Conservation (phyloP, 257 asterid species). For the Thymus quinquecostatus region DNA sequence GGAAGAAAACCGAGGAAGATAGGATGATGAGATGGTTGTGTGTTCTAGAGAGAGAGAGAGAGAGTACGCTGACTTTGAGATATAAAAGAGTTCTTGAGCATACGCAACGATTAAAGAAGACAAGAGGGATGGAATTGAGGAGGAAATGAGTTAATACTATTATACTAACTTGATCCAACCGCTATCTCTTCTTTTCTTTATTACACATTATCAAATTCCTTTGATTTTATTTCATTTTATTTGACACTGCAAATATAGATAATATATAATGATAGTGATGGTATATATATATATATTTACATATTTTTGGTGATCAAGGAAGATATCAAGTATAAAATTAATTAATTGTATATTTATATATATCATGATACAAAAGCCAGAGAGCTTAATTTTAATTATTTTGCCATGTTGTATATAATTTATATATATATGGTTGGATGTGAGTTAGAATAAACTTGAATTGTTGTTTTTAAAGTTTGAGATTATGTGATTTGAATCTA, state of each 20-base stretch:
- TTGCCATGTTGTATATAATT: too few relatives aligned
- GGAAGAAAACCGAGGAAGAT: constrained; percentile 23
- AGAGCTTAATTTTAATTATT: too few relatives aligned
- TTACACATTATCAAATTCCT: not conserved
- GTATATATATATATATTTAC: not conserved
- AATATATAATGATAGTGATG: not conserved
- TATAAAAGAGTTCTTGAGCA: constrained; percentile 42
- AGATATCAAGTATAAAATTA: too few relatives aligned
- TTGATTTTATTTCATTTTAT: not conserved
- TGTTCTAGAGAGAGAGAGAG: constrained; percentile 26
- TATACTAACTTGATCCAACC: constrained; percentile 35
- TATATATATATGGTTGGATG: too few relatives aligned
- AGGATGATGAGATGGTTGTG: constrained; percentile 29
- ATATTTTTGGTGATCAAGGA: too few relatives aligned
- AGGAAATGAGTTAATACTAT: constrained; percentile 30
- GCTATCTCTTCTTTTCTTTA: not conserved
- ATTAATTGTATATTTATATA: too few relatives aligned
- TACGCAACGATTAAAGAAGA: constrained; percentile 47
- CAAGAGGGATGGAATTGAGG: constrained; percentile 34
- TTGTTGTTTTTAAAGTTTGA: too few relatives aligned
- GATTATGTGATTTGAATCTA: too few relatives aligned
- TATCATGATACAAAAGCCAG: too few relatives aligned
- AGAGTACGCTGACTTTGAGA: constrained; percentile 69
- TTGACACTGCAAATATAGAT: not conserved
- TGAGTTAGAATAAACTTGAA: too few relatives aligned